Evolutionary conservation across 352 stramenopile genomes (phyloP).

Genomic region (Globisporangium perplexum): DNA sequence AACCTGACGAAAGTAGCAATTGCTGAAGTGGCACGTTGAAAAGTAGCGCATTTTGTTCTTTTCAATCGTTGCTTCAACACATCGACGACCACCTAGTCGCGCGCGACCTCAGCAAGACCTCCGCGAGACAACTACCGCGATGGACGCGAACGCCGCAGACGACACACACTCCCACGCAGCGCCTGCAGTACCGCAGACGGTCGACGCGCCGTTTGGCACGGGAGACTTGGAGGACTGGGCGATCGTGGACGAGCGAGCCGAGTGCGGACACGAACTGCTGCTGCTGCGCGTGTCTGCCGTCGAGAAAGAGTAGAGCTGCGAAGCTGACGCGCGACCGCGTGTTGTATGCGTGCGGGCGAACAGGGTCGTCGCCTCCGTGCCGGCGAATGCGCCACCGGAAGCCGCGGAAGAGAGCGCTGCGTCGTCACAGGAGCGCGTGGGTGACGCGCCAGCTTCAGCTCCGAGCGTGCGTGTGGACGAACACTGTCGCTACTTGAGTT

Average conservation of each 20-base stretch:
- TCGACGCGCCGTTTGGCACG: neutral
- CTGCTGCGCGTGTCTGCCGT: neutral
- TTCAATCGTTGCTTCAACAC: neutral
- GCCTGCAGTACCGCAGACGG: neutral
- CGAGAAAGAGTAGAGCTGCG: neutral
- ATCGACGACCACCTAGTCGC: too few relatives aligned
- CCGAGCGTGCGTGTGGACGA: slow-evolving; percentile 1
- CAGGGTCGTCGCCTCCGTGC: slow-evolving; percentile 40
- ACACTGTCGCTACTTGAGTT: neutral
- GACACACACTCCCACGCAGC: neutral
- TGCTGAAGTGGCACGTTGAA: neutral
- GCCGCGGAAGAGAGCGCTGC: neutral
- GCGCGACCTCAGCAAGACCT: too few relatives aligned
- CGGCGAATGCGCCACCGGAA: slow-evolving; percentile 10
- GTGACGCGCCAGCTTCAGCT: neutral
- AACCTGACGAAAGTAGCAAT: too few relatives aligned
- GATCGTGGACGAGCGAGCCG: slow-evolving; percentile 60
- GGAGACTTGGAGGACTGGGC: slow-evolving; percentile 56
- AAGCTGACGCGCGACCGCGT: too few relatives aligned
- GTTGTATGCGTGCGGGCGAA: neutral
- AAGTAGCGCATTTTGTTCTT: neutral
- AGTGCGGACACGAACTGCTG: slow-evolving; percentile 25
- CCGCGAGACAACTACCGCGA: neutral
- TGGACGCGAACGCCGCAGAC: neutral
- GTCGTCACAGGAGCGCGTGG: neutral